Base-by-base conservation (phyloP, 176 grass and related monocot species). In the Musa beccarii region DNA sequence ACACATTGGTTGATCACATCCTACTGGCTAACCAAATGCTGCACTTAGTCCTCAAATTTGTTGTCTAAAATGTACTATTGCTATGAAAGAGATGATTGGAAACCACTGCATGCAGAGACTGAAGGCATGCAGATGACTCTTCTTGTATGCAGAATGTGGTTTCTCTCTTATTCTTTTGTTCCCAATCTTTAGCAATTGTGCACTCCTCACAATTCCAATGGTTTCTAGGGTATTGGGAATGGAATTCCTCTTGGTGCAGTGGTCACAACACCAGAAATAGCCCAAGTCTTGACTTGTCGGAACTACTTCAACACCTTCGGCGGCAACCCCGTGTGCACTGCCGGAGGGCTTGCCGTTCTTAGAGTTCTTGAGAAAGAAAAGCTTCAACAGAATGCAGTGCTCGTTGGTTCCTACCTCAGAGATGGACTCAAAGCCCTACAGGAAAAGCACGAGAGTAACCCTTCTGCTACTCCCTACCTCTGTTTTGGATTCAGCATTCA, bases 261-360 rank as follows among this genome's bases (percentile, higher is more conserved):
- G 34, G 80, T 98, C 69, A 98, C 95, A 2, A 98, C 95, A 66
- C 80, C 84, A 67, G 90, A 98, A 84, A 89, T 98, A 74, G 95
- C 90, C n/a, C 75, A 84, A 61, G 90, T 93, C 50, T 82, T 98
- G 73, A 98, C 86, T 9, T 76, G 80, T n/a, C 81, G 90, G 2
- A 89, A 66, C 79, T 94, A 98, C 83, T 98, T 93, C 78, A 98
- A 98, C 78, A 98, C 95, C 25, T 98, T 98, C 51, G 95, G 95
- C 9, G 95, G 95, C 13, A 98, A 94, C 78, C 95, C 95, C 0
- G 4, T 89, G 7, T 98, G 90, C 84, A 94, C 88, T 0, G 90
- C 95, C 0, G 95, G 74, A 22, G 90, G 90, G 23, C 86, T 87
- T 64, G 95, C 95, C 51, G 95, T 93, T n/a, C 88, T 98, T 77